Evolutionary conservation across 352 stramenopile species (phyloP), one percentile per base, ranked within the genome.

Genomic region (Phytophthora gonapodyides): DNA sequence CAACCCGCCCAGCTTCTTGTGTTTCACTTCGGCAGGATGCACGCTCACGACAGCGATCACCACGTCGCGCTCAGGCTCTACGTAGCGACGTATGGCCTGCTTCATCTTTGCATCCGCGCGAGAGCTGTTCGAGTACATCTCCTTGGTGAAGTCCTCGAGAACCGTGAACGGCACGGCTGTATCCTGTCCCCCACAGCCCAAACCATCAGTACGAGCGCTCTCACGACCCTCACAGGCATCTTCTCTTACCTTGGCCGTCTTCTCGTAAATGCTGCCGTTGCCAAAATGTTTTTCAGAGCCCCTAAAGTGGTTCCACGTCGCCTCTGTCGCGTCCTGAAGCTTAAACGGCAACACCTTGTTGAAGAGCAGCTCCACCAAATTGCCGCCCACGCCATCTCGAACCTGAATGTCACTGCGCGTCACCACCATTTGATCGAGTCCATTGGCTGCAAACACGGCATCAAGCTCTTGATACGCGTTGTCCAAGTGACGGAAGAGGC

Each of bases 301-400:
- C 19, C 58, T 61, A 35, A 77, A 76, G 16, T 81, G 60, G 41
- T 70, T 37, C 73, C 73, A 81, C 4, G 70, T 64, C 2, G 56
- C 69, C 9, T 70, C 43, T 0, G 47, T 67, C 5, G 67, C 64
- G 19, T 72, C 58, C 12, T 66, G 58, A 19, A 78, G 44, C 16
- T 69, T 73, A 51, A 81, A 81, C n/a, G 73, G 73, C 34, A 81
- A 42, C 11, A 76, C 51, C n/a, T 75, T 78, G 45, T 64, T 78
- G 12, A 58, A 69, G 15, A 77, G 69, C 40, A 81, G 17, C 44
- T 76, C 67, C n/a, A 76, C 52, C 13, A 61, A 70, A 5, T 64
- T 73, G 30, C 67, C 67, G 6, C 52, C 67, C 1, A 50, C 44
- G 1, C 47, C 57, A 24, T 76, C 67, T 48, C 66, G 63, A 12